Conservation (phyloP, 805 yeast genomes). For the Nakazawaea ambrosiae region DNA sequence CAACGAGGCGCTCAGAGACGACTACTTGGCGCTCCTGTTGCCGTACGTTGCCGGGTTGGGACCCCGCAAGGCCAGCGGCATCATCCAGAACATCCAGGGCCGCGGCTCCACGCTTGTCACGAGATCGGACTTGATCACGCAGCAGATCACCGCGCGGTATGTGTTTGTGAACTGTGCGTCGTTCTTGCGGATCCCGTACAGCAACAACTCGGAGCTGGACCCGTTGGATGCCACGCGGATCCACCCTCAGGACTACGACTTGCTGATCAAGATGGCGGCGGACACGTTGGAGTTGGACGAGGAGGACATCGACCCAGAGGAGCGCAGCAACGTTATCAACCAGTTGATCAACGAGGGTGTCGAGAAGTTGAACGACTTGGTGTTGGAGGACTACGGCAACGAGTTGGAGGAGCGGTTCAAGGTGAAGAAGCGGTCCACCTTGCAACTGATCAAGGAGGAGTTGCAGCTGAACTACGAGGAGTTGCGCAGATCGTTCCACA, state of each 20-base stretch:
- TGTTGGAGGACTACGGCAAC: slow-evolving; percentile 86
- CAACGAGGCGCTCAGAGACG: slow-evolving; percentile 77
- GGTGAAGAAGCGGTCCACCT: slow-evolving; percentile 68
- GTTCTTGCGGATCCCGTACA: slow-evolving; percentile 73
- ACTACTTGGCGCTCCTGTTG: slow-evolving; percentile 61
- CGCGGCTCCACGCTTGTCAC: slow-evolving; percentile 55
- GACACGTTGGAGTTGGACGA: slow-evolving; percentile 96
- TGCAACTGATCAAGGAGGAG: slow-evolving; percentile 81
- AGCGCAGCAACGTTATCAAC: slow-evolving; percentile 74
- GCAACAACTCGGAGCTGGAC: slow-evolving; percentile 62
- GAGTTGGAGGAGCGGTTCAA: slow-evolving; percentile 72
- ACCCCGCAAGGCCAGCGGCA: slow-evolving; percentile 87
- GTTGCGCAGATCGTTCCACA: slow-evolving; percentile 64
- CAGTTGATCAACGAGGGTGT: slow-evolving; percentile 67
- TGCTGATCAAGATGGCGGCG: slow-evolving; percentile 96
- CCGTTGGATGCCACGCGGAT: slow-evolving; percentile 90
- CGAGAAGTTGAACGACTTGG: slow-evolving; percentile 73
- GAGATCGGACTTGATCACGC: slow-evolving; percentile 79
- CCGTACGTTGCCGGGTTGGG: slow-evolving; percentile 90
- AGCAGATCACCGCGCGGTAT: slow-evolving; percentile 68
- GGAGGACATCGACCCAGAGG: slow-evolving; percentile 73
- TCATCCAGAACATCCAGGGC: slow-evolving; percentile 71
- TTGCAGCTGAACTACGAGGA: slow-evolving; percentile 85
- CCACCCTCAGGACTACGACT: slow-evolving; percentile 95
- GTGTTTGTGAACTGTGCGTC: slow-evolving; percentile 91